Evolutionary conservation across 257 asterid species (phyloP), one percentile per base, ranked within the genome.

Genomic region (Gardenia jasminoides): DNA sequence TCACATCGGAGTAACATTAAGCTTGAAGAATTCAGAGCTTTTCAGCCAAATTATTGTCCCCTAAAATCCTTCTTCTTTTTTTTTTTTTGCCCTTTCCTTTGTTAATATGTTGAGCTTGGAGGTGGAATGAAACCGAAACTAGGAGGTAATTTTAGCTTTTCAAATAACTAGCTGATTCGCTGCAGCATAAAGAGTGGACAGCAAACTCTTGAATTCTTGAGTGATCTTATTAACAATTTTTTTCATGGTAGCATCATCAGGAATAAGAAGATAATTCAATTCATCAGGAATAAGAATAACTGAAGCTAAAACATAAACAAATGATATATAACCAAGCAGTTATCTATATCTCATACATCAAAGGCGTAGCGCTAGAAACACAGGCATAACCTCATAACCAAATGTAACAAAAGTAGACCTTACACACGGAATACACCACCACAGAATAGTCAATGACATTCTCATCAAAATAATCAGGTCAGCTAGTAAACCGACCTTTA

Each of bases 401-500:
- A 41, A 28, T 13, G 11, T n/a, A 76, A 54, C 46, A n/a, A 66
- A 16, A 6, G 41, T 77, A 68, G 30, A 70, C 26, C 31, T 24
- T 54, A 24, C 6, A 70, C 2, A 24, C 20, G 33, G 13, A 5
- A 10, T 12, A 28, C 48, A 44, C 11, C 48, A 3, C 48, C 48
- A 44, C 11, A 10, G 9, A 44, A 44, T 44, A 44, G 48, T 44
- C 48, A 44, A 10, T 44, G 48, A 24, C 4, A 65, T 22, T 36
- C 17, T 22, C 33, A 48, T 8, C 30, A 6, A 58, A 44, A 26
- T 11, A 43, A 12, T 7, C 44, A 67, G 26, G 36, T 31, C 48
- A 44, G 20, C 52, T 36, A 17, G 11, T 44, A 30, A 24, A 6
- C 71, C 31, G 86, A 93, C 97, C 93, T 77, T 87, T 85, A 94